Evolutionary conservation across 1,139 yeast genomes (phyloP).

Genomic region (Blastobotrys persicus): DNA sequence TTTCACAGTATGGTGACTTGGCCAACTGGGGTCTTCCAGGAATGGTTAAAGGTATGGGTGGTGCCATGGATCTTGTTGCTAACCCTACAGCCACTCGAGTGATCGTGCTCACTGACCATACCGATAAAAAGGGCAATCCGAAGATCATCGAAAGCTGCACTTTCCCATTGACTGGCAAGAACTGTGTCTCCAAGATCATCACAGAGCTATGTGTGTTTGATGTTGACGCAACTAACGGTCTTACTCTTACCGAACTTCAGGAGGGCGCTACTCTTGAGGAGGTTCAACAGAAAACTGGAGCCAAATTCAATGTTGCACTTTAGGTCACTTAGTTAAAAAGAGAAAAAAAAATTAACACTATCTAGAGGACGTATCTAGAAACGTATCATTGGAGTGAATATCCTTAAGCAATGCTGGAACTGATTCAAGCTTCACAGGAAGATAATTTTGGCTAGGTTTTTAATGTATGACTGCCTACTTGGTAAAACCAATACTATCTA

Average conservation of each 20-base stretch:
- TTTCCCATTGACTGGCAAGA: slow-evolving; percentile 48
- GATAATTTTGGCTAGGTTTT: too few species aligned
- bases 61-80: slow-evolving; percentile 50
- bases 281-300: slow-evolving; percentile 39
- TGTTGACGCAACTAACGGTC: slow-evolving; percentile 37
- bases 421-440: too few species aligned
- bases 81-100: slow-evolving; percentile 45
- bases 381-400: too few species aligned
- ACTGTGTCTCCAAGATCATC: slow-evolving; percentile 46
- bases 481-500: neutral
- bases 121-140: slow-evolving; percentile 45
- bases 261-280: slow-evolving; percentile 41
- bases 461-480: too few species aligned
- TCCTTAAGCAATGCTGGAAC: too few species aligned
- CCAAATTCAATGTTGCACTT: slow-evolving; percentile 39
- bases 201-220: slow-evolving; percentile 50
- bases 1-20: slow-evolving; percentile 44
- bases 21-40: slow-evolving; percentile 52
- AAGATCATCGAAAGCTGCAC: slow-evolving; percentile 43
- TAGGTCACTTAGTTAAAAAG: too few species aligned
- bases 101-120: slow-evolving; percentile 47
- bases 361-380: too few species aligned
- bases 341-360: too few species aligned
- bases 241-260: slow-evolving; percentile 42
- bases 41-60: slow-evolving; percentile 49